Percentiles rank a stretch among this genome's conserved stretches.
phyloP scores from a whole-genome alignment of 805 yeast species.

The Jamesozyma jinghongensis region DNA sequence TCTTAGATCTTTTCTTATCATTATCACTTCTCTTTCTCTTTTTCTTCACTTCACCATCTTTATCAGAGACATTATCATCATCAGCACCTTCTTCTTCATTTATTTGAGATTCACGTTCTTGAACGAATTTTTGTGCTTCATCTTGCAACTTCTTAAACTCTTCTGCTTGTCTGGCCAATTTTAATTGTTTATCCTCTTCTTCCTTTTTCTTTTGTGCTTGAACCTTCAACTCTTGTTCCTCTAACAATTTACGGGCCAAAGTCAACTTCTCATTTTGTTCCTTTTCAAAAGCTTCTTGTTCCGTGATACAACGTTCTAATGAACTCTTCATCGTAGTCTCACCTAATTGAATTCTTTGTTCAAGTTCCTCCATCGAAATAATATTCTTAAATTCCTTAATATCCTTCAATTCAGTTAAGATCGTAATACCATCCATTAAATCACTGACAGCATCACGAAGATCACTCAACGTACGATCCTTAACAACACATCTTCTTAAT shows the following conservation, averaged over 20 bases:
- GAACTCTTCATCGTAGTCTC: constrained; percentile 63
- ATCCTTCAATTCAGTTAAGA: constrained; percentile 50
- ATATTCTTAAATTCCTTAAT: constrained; percentile 46
- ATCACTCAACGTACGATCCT: constrained; percentile 53
- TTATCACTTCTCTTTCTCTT: constrained; percentile 34
- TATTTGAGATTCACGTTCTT: constrained; percentile 40
- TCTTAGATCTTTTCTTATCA: constrained; percentile 40
- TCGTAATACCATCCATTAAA: constrained; percentile 51
- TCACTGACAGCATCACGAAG: constrained; percentile 48
- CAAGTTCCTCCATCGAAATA: constrained; percentile 68
- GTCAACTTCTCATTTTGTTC: constrained; percentile 52
- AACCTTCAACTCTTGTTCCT: constrained; percentile 45
- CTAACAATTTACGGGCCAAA: constrained; percentile 61
- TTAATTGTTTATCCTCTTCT: constrained; percentile 39
- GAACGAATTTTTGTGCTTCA: constrained; percentile 49
- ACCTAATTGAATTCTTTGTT: constrained; percentile 82
- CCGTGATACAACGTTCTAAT: constrained; percentile 58
- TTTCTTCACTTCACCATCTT: constrained; percentile 17
- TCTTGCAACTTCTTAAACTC: constrained; percentile 45
- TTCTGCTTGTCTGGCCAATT: constrained; percentile 41
- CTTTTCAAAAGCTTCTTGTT: constrained; percentile 60
- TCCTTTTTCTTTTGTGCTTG: constrained; percentile 40
- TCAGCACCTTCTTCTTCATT: constrained; percentile 34
- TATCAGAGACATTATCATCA: constrained; percentile 22
- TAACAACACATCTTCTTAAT: constrained; percentile 50